Evolutionary conservation across 306 rosid species (phyloP), one percentile per base, ranked within the genome.

Genomic region (Cucumis sativus): DNA sequence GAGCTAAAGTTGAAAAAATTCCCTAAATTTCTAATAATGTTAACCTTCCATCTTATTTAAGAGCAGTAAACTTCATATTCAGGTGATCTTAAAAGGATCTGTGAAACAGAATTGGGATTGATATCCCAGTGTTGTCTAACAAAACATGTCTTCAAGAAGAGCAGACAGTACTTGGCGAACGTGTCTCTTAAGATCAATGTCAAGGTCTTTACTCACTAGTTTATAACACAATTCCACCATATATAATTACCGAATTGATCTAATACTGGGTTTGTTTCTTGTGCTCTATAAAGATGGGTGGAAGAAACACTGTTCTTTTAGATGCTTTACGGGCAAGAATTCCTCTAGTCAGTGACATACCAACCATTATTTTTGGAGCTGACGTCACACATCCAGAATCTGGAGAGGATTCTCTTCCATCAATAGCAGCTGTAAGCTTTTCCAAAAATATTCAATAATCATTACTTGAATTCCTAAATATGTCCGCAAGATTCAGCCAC

Each of bases 291-390:
- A 61, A 84, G 93, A 79, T 87, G 91, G 96, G 96, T 79, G 96
- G 93, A 82, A 88, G 96, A 80, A 91, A 91, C 80, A 87, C 93
- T 39, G 96, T 89, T 47, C 93, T 91, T 20, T 84, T 88, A 83
- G 96, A 91, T 84, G 96, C 96, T 56, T 28, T 91, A 37, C 85
- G 90, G 78, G 87, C 85, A 82, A 83, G 89, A 56, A 91, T 91
- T 76, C 93, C 96, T 66, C 67, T 91, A 80, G 96, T 91, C 80
- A 91, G 91, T 82, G 96, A 88, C 85, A 83, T 88, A 73, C 96
- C 96, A 76, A 90, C 96, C 9, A 90, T 91, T 52, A 87, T 91
- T 68, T 91, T 89, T 79, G 96, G 96, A 80, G 96, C 93, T 78
- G 96, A 91, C 83, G 96, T 91, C 60, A 86, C 91, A 77, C 93